A percentile compares a stretch with the other conserved stretches of the same genome.
Conservation (phyloP, 345 rosid genomes). For the Melaleuca quinquenervia region DNA sequence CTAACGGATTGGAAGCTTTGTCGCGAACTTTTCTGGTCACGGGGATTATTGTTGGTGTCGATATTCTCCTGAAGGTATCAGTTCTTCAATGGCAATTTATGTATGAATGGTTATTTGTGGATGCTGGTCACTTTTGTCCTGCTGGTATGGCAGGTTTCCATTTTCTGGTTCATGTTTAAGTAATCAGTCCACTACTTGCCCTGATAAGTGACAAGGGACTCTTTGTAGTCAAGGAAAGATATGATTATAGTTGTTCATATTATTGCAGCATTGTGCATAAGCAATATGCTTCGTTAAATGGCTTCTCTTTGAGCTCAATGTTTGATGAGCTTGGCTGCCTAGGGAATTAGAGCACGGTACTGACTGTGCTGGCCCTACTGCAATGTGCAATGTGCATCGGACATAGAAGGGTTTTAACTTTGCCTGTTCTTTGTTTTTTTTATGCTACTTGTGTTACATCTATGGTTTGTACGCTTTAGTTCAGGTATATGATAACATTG, state of each 20-base stretch:
- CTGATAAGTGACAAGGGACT: neutral
- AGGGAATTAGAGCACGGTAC: neutral
- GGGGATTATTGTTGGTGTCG: conserved; percentile 53
- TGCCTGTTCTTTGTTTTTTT: neutral
- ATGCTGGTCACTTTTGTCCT: neutral
- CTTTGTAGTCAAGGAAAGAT: neutral
- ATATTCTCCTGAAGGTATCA: conserved; percentile 71
- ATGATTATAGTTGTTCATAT: neutral
- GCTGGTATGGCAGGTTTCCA: neutral
- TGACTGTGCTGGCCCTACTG: neutral
- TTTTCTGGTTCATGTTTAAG: neutral
- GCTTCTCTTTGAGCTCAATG: neutral
- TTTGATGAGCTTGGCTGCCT: neutral
- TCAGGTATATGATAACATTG: neutral
- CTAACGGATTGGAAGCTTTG: conserved; percentile 69
- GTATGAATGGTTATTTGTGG: neutral
- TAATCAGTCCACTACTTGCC: neutral
- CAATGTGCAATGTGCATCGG: neutral
- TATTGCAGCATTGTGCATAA: neutral
- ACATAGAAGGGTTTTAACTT: neutral
- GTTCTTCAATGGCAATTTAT: neutral
- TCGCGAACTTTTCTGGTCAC: conserved; percentile 74
- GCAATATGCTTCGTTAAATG: neutral
- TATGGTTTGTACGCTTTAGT: neutral
- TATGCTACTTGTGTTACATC: neutral